Conservation (phyloP, 768 basidiomycete genomes). For the Naganishia vaughanmartiniae region DNA sequence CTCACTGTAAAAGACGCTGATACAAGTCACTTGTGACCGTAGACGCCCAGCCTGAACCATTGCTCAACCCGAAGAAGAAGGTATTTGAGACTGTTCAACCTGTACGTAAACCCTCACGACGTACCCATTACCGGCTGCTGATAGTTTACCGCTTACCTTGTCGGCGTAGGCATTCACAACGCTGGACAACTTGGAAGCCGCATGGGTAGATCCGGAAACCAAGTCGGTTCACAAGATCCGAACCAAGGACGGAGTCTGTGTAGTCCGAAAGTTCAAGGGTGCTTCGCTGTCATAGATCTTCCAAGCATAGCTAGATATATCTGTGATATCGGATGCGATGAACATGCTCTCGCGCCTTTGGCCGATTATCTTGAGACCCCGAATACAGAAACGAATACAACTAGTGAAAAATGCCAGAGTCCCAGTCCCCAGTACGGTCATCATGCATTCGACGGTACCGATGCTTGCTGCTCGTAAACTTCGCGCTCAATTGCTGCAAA, state of each 20-base stretch:
- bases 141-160: not conserved
- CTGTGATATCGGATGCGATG: not conserved
- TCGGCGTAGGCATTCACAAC: slow-evolving; percentile 71
- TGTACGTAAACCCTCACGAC: slow-evolving; percentile 51
- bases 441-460: not conserved
- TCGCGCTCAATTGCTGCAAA: slow-evolving; percentile 10
- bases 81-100: slow-evolving; percentile 97
- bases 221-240: slow-evolving; percentile 78
- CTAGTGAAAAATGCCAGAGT: not conserved
- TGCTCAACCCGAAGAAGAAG: slow-evolving; percentile 98
- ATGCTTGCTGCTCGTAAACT: not conserved
- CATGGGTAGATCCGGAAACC: slow-evolving; percentile 83
- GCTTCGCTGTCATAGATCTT: slow-evolving; percentile 80
- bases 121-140: not conserved
- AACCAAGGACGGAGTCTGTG: slow-evolving; percentile 75
- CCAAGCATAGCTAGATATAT: not conserved
- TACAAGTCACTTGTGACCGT: not conserved
- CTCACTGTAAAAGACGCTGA: not conserved
- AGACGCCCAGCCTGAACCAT: slow-evolving; percentile 60
- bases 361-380: not conserved
- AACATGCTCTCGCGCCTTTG: not conserved
- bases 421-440: not conserved
- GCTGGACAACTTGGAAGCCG: slow-evolving; percentile 78
- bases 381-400: slow-evolving; percentile 7
- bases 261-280: slow-evolving; percentile 75